Evolutionary conservation across 495 filamentous ascomycete genomes (phyloP), one percentile per base, ranked within the genome.

Genomic region (Arthonia radiata): DNA sequence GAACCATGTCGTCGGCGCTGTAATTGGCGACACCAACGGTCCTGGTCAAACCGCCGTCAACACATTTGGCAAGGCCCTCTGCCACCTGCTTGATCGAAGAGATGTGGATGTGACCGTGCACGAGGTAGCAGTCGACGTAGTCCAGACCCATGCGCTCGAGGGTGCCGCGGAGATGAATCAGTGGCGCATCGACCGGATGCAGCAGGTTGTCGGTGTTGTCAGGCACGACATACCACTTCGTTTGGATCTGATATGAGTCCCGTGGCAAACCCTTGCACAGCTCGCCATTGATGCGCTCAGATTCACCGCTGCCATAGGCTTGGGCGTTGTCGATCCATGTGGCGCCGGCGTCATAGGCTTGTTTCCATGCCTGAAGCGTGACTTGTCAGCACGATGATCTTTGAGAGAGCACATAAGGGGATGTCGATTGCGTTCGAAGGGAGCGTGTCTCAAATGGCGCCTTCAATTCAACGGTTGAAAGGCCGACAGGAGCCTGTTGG

Each of bases 21-120:
- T 56, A 53, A 33, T 56, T 56, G 21, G 52, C 46, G 2, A 56
- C 52, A 5, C 49, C 52, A 0, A 54, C 43, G 0, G 42, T 34
- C 14, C 39, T 40, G 4, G 52, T 31, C 28, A 50, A 32, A 0
- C 52, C 52, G 3, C 37, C 16, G 13, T 52, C 29, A 18, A 54
- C 52, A 28, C 52, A 56, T 1, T 51, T 47, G 1, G 46, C 47
- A 11, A 56, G 23, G 13, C 35, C 29, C 23, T 40, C 35, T 3
- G 36, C 38, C 1, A 32, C 26, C 14, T 9, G 30, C 13, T 23
- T 17, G 21, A 40, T 38, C 5, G 24, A 23, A 15, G 30, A 28
- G 5, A 26, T 5, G 31, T 40, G 38, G 24, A 40, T 37, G 11
- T 39, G 35, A 6, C 35, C 38, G 17, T 40, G 38, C 6, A 38